Evolutionary conservation across 192 early-diverging fungal species (phyloP).

Genomic region (Coemansia sp.): DNA sequence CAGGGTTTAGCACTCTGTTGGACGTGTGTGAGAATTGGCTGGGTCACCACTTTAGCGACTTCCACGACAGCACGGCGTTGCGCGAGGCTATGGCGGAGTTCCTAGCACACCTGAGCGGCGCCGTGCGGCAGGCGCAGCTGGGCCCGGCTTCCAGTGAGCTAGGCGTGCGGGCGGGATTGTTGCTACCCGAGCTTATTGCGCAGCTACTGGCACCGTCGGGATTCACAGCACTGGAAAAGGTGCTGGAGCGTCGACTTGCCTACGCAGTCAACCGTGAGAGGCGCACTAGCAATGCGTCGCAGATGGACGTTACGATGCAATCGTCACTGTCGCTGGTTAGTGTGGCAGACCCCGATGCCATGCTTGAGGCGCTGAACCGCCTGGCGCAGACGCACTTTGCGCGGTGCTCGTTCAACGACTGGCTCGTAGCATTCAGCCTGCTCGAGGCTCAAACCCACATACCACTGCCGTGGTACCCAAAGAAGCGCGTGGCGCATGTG

Average conservation of each 20-base stretch:
- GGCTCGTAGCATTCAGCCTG: conserved; percentile 52
- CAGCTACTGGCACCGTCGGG: conserved; percentile 39
- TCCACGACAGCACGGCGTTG: conserved; percentile 60
- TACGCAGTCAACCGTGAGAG: conserved; percentile 39
- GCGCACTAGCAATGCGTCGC: conserved; percentile 15
- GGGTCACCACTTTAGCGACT: conserved; percentile 59
- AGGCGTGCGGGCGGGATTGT: conserved; percentile 9
- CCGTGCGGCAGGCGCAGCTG: conserved; percentile 9
- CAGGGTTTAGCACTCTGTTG: conserved; percentile 41
- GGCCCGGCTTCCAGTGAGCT: conserved; percentile 8
- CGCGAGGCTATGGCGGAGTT: conserved; percentile 54
- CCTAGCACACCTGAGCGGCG: conserved; percentile 14
- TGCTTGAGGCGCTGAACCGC: conserved; percentile 45
- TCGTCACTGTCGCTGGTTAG: conserved; percentile 41
- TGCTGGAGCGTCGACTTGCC: conserved; percentile 36
- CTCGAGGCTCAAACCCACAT: conserved; percentile 53
- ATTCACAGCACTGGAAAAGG: conserved; percentile 27
- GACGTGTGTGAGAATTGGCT: conserved; percentile 67
- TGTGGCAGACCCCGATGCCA: conserved; percentile 21
- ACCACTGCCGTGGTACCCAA: conserved; percentile 54
- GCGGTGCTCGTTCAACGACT: conserved; percentile 52
- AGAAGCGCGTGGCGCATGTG: conserved; percentile 43
- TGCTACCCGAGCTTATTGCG: conserved; percentile 27
- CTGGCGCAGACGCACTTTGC: conserved; percentile 53
- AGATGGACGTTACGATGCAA: conserved; percentile 17